Conservation (phyloP, 1,139 yeast genomes). For the Yamadazyma diddensiae region DNA sequence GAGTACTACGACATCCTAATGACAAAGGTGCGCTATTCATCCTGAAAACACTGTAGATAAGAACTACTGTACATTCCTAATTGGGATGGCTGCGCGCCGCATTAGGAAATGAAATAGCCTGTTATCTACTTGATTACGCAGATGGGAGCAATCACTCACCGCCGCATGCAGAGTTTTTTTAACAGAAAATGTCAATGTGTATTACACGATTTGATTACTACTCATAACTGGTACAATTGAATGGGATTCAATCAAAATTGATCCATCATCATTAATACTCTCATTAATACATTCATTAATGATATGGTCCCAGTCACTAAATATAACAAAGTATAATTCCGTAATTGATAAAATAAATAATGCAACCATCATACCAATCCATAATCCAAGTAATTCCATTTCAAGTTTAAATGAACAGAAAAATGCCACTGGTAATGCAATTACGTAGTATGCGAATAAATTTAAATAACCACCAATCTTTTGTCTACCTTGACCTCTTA, state of each 20-base stretch:
- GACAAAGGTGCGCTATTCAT: no score
- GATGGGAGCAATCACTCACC: not conserved
- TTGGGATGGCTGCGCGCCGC: not conserved
- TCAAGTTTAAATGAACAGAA: constrained; percentile 47
- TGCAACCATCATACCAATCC: constrained; percentile 63
- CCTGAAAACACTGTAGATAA: no score
- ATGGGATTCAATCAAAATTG: constrained; percentile 28
- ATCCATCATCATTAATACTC: constrained; percentile 37
- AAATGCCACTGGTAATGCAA: constrained; percentile 60
- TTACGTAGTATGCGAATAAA: constrained; percentile 51
- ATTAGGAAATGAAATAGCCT: constrained; percentile 1
- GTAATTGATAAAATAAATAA: constrained; percentile 43
- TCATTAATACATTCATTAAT: constrained; percentile 43
- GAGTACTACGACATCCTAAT: no score
- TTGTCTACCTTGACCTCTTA: constrained; percentile 70
- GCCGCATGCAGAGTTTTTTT: no score
- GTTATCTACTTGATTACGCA: not conserved
- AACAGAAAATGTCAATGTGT: no score
- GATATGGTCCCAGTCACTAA: constrained; percentile 57
- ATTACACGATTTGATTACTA: constrained; percentile 15
- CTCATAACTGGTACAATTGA: constrained; percentile 36
- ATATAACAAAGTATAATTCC: constrained; percentile 45
- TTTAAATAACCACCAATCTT: constrained; percentile 58
- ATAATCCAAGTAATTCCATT: constrained; percentile 51
- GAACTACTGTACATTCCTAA: not conserved